Evolutionary conservation across 2,329 filamentous ascomycete species (phyloP).

Genomic region (Apiospora arundinis): DNA sequence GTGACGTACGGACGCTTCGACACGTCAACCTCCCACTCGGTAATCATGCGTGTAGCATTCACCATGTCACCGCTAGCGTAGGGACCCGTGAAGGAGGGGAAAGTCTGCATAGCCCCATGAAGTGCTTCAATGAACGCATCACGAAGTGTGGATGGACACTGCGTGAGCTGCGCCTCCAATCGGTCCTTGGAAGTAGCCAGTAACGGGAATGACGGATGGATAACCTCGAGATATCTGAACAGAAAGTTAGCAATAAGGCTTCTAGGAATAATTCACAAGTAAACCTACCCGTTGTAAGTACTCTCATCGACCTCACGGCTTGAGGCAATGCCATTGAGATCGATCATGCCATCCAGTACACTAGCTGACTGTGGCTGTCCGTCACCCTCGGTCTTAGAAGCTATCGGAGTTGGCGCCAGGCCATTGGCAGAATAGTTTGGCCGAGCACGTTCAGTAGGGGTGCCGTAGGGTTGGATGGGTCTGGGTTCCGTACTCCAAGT

Average conservation of each 20-base stretch:
- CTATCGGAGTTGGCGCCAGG: constrained; percentile 53
- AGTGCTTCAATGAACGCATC: constrained; percentile 71
- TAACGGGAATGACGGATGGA: constrained; percentile 73
- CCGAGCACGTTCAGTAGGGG: constrained; percentile 39
- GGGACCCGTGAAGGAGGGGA: constrained; percentile 45
- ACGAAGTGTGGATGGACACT: constrained; percentile 62
- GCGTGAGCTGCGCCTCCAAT: constrained; percentile 61
- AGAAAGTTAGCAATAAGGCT: neutral
- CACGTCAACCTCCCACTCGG: constrained; percentile 57
- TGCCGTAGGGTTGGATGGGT: constrained; percentile 49
- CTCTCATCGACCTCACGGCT: constrained; percentile 48
- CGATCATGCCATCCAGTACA: constrained; percentile 37
- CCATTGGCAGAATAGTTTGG: constrained; percentile 47
- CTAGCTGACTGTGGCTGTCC: constrained; percentile 45
- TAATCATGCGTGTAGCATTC: constrained; percentile 53
- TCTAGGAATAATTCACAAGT: neutral
- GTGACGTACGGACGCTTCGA: constrained; percentile 45
- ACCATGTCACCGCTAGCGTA: constrained; percentile 50
- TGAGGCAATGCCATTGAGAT: constrained; percentile 41
- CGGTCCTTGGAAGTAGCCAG: constrained; percentile 63
- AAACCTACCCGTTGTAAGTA: constrained; percentile 52
- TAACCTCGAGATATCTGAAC: constrained; percentile 64
- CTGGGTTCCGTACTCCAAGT: constrained; percentile 57
- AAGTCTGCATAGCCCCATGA: constrained; percentile 63
- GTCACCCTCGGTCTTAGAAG: constrained; percentile 43